phyloP scores from a whole-genome alignment of 169 alveolate species.

The Cryptosporidium meleagridis region DNA sequence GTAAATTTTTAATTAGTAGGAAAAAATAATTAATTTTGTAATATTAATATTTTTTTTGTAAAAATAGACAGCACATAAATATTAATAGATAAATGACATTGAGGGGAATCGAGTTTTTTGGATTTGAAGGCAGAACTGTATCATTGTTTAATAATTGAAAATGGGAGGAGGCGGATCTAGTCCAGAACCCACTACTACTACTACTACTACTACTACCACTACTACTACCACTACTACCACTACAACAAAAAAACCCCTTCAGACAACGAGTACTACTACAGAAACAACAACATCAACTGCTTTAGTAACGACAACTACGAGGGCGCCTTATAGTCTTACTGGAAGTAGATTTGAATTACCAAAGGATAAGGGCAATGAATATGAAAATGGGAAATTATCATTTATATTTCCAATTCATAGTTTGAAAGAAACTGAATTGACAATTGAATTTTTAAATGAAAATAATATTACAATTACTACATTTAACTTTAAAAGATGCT shows the following conservation, averaged over 20 bases:
- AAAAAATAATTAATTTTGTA: background rate
- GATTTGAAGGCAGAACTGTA: background rate
- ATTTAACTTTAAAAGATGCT: slow-evolving; percentile 39
- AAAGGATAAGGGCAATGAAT: background rate
- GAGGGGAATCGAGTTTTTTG: background rate
- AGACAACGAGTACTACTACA: background rate
- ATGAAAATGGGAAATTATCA: slow-evolving; percentile 25
- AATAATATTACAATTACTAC: slow-evolving; percentile 12
- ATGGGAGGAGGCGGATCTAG: slow-evolving; percentile 33
- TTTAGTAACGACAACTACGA: slow-evolving; percentile 13
- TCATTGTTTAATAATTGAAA: background rate
- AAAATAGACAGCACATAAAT: slow-evolving; percentile 1
- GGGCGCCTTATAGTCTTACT: background rate
- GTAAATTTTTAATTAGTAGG: too few species aligned
- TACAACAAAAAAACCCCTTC: slow-evolving; percentile 21
- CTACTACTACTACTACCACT: slow-evolving; percentile 62
- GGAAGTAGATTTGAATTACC: slow-evolving; percentile 29
- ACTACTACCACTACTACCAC: slow-evolving; percentile 35
- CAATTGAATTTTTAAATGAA: slow-evolving; percentile 14
- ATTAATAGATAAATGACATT: background rate
- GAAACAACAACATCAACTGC: slow-evolving; percentile 35
- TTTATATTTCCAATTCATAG: slow-evolving; percentile 46
- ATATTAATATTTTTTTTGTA: background rate
- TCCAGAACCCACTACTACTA: slow-evolving; percentile 36
- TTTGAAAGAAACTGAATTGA: background rate